Conservation (phyloP, 106 monocot genomes). For the Ottelia alismoides region DNA sequence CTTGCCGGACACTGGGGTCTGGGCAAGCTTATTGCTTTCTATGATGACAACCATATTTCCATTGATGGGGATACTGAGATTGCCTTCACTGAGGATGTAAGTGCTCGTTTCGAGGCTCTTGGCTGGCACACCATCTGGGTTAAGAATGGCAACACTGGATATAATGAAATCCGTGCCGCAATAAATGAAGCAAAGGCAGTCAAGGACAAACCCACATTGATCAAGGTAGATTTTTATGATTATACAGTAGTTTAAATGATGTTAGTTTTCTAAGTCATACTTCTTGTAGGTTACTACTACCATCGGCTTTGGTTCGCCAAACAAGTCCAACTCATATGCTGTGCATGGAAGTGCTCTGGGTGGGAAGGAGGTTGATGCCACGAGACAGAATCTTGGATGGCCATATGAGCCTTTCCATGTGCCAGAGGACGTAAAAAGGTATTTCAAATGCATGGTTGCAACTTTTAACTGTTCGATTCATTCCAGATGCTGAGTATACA, state of each 20-base stretch:
- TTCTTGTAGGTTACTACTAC: slow-evolving; percentile 47
- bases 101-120: slow-evolving; percentile 81
- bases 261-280: not conserved
- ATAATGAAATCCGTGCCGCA: slow-evolving; percentile 77
- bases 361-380: slow-evolving; percentile 93
- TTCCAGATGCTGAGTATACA: not conserved
- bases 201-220: slow-evolving; percentile 60
- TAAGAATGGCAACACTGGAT: slow-evolving; percentile 85
- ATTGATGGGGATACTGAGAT: slow-evolving; percentile 98
- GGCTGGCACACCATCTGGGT: slow-evolving; percentile 99
- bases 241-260: not conserved
- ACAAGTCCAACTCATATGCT: slow-evolving; percentile 63
- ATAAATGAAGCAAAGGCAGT: slow-evolving; percentile 75
- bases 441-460: not conserved
- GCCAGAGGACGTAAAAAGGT: slow-evolving; percentile 93
- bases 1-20: slow-evolving; percentile 94
- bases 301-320: slow-evolving; percentile 65
- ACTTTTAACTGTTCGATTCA: not conserved
- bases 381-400: slow-evolving; percentile 77
- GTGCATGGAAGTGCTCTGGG: slow-evolving; percentile 89
- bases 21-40: slow-evolving; percentile 89
- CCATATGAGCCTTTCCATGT: slow-evolving; percentile 56
- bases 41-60: slow-evolving; percentile 97
- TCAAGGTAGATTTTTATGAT: slow-evolving; percentile 28
- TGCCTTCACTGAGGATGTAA: slow-evolving; percentile 92